Base-by-base conservation (phyloP, 2,329 filamentous ascomycete species). In the Epichloe baconii region DNA sequence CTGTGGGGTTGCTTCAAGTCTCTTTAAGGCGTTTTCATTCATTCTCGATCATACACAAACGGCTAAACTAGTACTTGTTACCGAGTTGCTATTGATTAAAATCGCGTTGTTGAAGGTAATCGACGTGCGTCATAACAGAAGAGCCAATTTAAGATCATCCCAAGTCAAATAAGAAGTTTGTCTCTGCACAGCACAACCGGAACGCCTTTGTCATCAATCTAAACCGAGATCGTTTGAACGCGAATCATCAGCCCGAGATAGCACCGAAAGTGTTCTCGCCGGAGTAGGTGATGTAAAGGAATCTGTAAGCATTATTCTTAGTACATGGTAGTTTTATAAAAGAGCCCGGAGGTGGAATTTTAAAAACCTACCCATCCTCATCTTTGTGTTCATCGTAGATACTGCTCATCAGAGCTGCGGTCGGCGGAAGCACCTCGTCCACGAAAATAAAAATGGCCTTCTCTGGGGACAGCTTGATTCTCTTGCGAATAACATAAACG, bases 391-490 rank as follows among this genome's bases (percentile, higher is more conserved):
- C 91, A 72, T 98, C 93, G 70, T 98, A 98, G 74, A 98, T 97
- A 71, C 87, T 94, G 77, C 89, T 95, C 93, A 98, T 98, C 50
- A 98, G 82, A 53, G 93, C 93, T 54, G 93, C 93, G 8, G 93
- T 97, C 3, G 93, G 93, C 48, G 93, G 93, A 52, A 98, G 80
- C 48, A 96, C 91, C 74, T 97, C 93, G 69, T 97, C 91, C 66
- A 98, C 93, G 74, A 97, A 98, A 79, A 98, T 97, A 80, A 98
- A 98, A 76, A 98, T 98, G 68, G 93, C 93, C 81, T 98, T 98
- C 78, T 98, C 93, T 35, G 93, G 93, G 51, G 89, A 95, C 61
- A 98, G 81, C 88, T 98, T 98, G 76, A 98, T 98, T 66, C 93
- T 86, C 82, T 98, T 98, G 70, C 93, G 89, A 74, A 98, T 98